Conservation (phyloP, 2,329 filamentous ascomycete genomes). For the Verruconis gallopava region DNA sequence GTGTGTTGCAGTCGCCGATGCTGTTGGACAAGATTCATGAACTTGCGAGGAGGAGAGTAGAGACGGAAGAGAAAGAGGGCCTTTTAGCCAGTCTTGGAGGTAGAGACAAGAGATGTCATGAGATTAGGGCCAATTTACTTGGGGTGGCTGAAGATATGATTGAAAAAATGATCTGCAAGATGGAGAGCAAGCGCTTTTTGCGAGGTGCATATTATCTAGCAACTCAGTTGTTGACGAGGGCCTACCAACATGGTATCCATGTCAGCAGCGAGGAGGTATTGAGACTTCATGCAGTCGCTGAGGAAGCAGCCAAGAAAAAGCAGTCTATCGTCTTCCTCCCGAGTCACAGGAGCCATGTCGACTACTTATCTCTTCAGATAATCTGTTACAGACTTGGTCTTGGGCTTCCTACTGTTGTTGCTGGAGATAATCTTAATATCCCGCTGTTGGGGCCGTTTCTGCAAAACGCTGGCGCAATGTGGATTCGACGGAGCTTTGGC, state of each 20-base stretch:
- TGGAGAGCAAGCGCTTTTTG: slow-evolving; percentile 90
- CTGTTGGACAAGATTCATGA: slow-evolving; percentile 62
- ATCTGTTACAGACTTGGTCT: slow-evolving; percentile 92
- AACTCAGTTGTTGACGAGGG: slow-evolving; percentile 78
- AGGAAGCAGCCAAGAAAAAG: slow-evolving; percentile 70
- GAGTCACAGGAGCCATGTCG: slow-evolving; percentile 87
- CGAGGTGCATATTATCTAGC: slow-evolving; percentile 78
- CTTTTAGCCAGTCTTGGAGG: slow-evolving; percentile 41
- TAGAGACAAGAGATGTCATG: slow-evolving; percentile 54
- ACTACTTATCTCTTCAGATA: slow-evolving; percentile 88
- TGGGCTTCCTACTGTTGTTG: slow-evolving; percentile 78
- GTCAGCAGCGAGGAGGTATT: slow-evolving; percentile 90
- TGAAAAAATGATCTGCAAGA: slow-evolving; percentile 97
- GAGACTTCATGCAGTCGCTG: slow-evolving; percentile 66
- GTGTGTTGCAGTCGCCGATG: slow-evolving; percentile 62
- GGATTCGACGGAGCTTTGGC: slow-evolving; percentile 83
- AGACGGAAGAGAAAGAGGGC: slow-evolving; percentile 65
- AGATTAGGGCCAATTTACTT: slow-evolving; percentile 59
- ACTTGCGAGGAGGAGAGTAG: slow-evolving; percentile 60
- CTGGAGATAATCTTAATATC: slow-evolving; percentile 93
- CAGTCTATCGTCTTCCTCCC: slow-evolving; percentile 94
- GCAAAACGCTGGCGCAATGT: slow-evolving; percentile 94
- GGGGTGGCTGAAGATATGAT: slow-evolving; percentile 79
- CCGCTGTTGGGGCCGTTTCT: slow-evolving; percentile 80
- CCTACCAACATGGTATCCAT: slow-evolving; percentile 95